Conservation (phyloP, 1,284 basidiomycete genomes). For the Papiliotrema fonsecae region DNA sequence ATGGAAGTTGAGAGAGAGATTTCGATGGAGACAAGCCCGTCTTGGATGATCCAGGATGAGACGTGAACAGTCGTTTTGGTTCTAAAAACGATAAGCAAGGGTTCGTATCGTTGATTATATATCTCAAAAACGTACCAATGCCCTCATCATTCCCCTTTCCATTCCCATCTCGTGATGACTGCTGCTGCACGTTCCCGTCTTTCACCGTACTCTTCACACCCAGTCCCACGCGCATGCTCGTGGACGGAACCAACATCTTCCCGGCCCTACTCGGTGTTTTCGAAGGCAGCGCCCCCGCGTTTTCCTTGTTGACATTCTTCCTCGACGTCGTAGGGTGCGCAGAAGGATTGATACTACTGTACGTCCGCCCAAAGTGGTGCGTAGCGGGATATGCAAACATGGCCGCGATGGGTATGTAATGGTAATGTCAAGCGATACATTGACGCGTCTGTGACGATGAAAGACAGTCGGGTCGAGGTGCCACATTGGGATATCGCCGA, state of each 20-base stretch:
- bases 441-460: background rate
- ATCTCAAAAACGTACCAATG: conserved; percentile 23
- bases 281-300: conserved; percentile 24
- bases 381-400: conserved; percentile 32
- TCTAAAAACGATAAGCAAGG: conserved; percentile 9
- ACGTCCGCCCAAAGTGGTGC: conserved; percentile 17
- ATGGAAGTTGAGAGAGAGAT: conserved; percentile 22
- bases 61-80: conserved; percentile 31
- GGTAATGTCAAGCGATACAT: background rate
- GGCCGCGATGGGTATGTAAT: background rate
- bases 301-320: conserved; percentile 30
- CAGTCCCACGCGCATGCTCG: conserved; percentile 17
- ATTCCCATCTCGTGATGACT: background rate
- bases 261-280: conserved; percentile 29
- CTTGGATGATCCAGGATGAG: conserved; percentile 10
- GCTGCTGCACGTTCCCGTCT: conserved; percentile 20
- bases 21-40: conserved; percentile 27
- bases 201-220: conserved; percentile 27
- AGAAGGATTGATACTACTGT: conserved; percentile 12
- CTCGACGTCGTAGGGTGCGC: conserved; percentile 9
- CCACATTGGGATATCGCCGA: conserved; percentile 4
- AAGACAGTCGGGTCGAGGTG: conserved; percentile 6
- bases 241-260: conserved; percentile 3
- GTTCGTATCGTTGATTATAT: background rate
- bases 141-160: conserved; percentile 29